phyloP scores from a whole-genome alignment of 805 yeast species.

The Spathaspora gorwiae region DNA sequence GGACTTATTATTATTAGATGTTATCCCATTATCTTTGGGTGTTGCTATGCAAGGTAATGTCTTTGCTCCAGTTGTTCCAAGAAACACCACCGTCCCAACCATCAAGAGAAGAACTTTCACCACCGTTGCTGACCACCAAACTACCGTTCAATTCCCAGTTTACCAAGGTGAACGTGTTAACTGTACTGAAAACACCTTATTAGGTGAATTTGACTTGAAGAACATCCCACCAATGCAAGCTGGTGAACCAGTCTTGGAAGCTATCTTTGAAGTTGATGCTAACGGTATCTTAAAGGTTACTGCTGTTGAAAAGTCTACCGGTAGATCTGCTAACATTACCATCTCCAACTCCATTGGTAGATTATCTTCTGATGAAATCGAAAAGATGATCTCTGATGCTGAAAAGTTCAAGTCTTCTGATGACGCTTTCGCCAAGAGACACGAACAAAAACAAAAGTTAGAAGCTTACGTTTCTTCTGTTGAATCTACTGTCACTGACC shows the following conservation, averaged over 20 bases:
- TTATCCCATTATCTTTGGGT: conserved; percentile 48
- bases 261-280: conserved; percentile 48
- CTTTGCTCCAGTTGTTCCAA: conserved; percentile 48
- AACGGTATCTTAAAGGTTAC: conserved; percentile 50
- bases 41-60: conserved; percentile 50
- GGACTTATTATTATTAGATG: conserved; percentile 48
- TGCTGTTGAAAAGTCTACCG: conserved; percentile 47
- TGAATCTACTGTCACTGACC: conserved; percentile 96
- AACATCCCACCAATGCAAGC: conserved; percentile 49
- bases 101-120: conserved; percentile 49
- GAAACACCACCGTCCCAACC: conserved; percentile 50
- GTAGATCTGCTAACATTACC: conserved; percentile 48
- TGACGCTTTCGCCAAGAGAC: conserved; percentile 98
- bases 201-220: conserved; percentile 49
- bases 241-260: conserved; percentile 48
- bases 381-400: conserved; percentile 46
- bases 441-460: conserved; percentile 98
- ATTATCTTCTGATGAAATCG: conserved; percentile 46
- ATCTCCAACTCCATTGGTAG: conserved; percentile 49
- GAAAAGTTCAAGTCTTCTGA: conserved; percentile 87
- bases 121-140: conserved; percentile 49
- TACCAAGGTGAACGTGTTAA: conserved; percentile 51
- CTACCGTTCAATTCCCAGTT: conserved; percentile 48
- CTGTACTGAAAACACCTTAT: conserved; percentile 48
- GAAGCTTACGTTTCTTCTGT: conserved; percentile 97